A percentile compares a stretch with the other conserved stretches of the same genome.
Evolutionary conservation across 2,329 filamentous ascomycete species (phyloP).

Genomic region (Tricladium varicosporioides): DNA sequence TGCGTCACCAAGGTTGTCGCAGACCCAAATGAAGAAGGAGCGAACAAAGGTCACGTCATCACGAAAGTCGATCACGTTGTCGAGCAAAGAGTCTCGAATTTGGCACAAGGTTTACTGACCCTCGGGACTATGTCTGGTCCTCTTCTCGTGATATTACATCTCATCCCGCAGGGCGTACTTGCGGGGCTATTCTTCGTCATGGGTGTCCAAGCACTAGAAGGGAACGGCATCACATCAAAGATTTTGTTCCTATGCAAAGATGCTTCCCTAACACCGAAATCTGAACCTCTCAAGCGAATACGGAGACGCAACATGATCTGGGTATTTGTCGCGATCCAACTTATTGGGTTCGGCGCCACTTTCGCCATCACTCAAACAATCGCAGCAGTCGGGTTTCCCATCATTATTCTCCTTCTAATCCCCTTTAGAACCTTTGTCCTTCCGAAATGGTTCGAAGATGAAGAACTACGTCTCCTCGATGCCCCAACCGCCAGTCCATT

Average conservation of each 20-base stretch:
- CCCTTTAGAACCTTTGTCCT: constrained; percentile 39
- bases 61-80: constrained; percentile 61
- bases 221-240: constrained; percentile 75
- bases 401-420: constrained; percentile 29
- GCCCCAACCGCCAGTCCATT: constrained; percentile 62
- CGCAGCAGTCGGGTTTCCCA: constrained; percentile 75
- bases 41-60: constrained; percentile 56
- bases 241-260: constrained; percentile 69
- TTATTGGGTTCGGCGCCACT: constrained; percentile 71
- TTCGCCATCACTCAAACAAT: constrained; percentile 84
- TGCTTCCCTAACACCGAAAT: constrained; percentile 54
- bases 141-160: constrained; percentile 68
- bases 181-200: constrained; percentile 83
- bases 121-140: constrained; percentile 78
- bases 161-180: constrained; percentile 77
- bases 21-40: constrained; percentile 49
- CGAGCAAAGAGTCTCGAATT: constrained; percentile 76
- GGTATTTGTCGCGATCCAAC: constrained; percentile 66
- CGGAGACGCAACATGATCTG: constrained; percentile 65
- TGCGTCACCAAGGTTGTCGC: constrained; percentile 62
- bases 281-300: constrained; percentile 59
- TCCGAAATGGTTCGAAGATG: constrained; percentile 29
- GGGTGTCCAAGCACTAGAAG: constrained; percentile 74
- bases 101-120: constrained; percentile 74
- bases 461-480: constrained; percentile 43